A percentile compares a stretch with the other conserved stretches of the same genome.
Conservation (phyloP, 2,329 filamentous ascomycete species). For the Cladosporium sp. region DNA sequence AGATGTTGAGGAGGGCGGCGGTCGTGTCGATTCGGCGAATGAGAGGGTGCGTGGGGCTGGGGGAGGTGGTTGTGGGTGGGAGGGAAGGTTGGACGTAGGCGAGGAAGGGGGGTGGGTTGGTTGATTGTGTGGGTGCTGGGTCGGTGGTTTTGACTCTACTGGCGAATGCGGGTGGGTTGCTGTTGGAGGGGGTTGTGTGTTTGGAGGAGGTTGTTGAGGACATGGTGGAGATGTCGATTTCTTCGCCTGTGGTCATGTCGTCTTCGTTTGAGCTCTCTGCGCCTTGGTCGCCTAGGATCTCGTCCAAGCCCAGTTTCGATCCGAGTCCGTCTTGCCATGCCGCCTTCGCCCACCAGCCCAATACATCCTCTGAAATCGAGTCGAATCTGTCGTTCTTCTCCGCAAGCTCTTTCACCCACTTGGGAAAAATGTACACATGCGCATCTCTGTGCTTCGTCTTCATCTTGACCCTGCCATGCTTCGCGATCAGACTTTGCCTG, state of each 20-base stretch:
- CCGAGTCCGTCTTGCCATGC: slow-evolving; percentile 81
- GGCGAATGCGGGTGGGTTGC: slow-evolving; percentile 23
- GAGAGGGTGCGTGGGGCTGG: slow-evolving; percentile 47
- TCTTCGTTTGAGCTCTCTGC: slow-evolving; percentile 25
- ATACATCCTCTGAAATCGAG: slow-evolving; percentile 83
- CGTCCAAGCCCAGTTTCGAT: slow-evolving; percentile 69
- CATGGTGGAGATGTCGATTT: slow-evolving; percentile 45
- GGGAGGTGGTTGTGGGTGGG: slow-evolving; percentile 13
- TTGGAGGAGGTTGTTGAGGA: slow-evolving; percentile 34
- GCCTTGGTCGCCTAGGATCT: slow-evolving; percentile 54
- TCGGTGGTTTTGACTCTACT: slow-evolving; percentile 27
- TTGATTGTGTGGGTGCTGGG: slow-evolving; percentile 14
- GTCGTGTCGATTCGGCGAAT: slow-evolving; percentile 87
- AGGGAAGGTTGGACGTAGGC: slow-evolving; percentile 71
- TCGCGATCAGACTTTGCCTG: slow-evolving; percentile 68
- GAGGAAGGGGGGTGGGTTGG: slow-evolving; percentile 53
- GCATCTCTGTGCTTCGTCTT: slow-evolving; percentile 82
- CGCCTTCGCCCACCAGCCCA: slow-evolving; percentile 95
- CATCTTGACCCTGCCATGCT: slow-evolving; percentile 73
- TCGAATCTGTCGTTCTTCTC: slow-evolving; percentile 76
- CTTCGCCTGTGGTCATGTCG: slow-evolving; percentile 42
- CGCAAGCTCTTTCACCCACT: slow-evolving; percentile 85
- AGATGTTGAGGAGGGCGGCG: slow-evolving; percentile 73
- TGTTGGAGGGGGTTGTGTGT: slow-evolving; percentile 19
- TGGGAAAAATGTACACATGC: slow-evolving; percentile 91